Evolutionary conservation across 192 early-diverging fungal species (phyloP).

Genomic region (Phycomyces blakesleeanus): DNA sequence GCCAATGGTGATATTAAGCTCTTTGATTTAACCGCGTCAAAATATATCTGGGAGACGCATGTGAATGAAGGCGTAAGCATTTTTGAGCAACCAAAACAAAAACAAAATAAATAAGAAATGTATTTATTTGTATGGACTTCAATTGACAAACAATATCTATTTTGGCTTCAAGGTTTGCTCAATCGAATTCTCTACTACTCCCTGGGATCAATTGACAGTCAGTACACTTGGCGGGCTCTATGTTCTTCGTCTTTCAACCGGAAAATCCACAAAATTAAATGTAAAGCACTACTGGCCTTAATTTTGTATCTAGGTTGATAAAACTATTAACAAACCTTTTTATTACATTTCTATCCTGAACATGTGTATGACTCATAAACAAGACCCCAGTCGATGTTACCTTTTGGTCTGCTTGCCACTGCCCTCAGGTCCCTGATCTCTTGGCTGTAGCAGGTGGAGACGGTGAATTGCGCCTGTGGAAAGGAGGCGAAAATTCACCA

Average conservation of each 20-base stretch:
- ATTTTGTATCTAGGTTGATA: background rate
- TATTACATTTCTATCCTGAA: background rate
- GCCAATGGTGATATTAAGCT: conserved; percentile 73
- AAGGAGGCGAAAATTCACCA: conserved; percentile 46
- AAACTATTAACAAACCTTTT: conserved; percentile 18
- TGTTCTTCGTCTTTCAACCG: conserved; percentile 54
- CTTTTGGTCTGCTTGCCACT: conserved; percentile 60
- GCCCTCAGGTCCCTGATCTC: conserved; percentile 64
- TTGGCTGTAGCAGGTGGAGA: conserved; percentile 59
- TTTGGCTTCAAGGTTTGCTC: conserved; percentile 27
- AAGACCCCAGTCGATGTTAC: conserved; percentile 34
- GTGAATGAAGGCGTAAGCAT: conserved; percentile 61
- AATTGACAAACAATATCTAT: conserved; percentile 30
- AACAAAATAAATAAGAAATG: background rate
- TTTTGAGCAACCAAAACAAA: no score
- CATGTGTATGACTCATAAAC: no score
- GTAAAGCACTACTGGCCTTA: conserved; percentile 16
- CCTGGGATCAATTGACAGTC: conserved; percentile 53
- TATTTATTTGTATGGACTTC: background rate
- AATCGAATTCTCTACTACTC: conserved; percentile 49
- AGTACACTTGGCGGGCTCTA: conserved; percentile 52
- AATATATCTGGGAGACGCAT: conserved; percentile 62
- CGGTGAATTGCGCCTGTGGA: conserved; percentile 52
- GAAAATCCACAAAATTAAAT: conserved; percentile 31
- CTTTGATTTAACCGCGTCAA: conserved; percentile 60